Evolutionary conservation across 805 yeast genomes (phyloP).

Genomic region (Kluyveromyces nonfermentans): DNA sequence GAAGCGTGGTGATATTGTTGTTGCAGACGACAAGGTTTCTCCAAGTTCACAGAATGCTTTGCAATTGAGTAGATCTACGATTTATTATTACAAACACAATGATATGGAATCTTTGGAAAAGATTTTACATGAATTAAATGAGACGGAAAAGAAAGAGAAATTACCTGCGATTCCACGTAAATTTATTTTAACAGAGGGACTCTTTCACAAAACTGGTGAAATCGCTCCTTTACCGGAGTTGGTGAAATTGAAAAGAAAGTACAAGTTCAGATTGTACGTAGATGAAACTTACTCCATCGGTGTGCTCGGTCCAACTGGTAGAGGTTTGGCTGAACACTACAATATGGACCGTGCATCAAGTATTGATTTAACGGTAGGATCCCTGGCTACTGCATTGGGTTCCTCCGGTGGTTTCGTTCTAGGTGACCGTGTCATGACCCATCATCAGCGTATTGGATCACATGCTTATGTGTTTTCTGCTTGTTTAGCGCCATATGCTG

Average conservation of each 20-base stretch:
- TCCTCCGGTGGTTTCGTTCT: constrained; percentile 92
- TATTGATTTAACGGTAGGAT: constrained; percentile 79
- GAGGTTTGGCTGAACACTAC: constrained; percentile 73
- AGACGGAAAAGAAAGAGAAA: constrained; percentile 50
- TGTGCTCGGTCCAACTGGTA: constrained; percentile 73
- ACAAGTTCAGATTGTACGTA: constrained; percentile 74
- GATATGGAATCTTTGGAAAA: constrained; percentile 75
- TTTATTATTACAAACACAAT: constrained; percentile 70
- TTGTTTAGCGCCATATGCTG: constrained; percentile 85
- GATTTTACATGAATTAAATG: constrained; percentile 51
- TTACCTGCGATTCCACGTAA: constrained; percentile 68
- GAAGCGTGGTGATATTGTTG: constrained; percentile 87
- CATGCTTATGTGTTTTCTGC: constrained; percentile 91
- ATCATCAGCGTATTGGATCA: constrained; percentile 87
- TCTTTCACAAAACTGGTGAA: constrained; percentile 77
- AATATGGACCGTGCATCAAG: constrained; percentile 53
- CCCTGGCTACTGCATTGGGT: constrained; percentile 72
- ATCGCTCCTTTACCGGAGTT: constrained; percentile 59
- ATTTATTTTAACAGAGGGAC: constrained; percentile 84
- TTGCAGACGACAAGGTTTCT: constrained; percentile 73
- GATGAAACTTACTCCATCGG: constrained; percentile 89
- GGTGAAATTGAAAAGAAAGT: constrained; percentile 66
- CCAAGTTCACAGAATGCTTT: constrained; percentile 82
- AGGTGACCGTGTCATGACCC: constrained; percentile 73
- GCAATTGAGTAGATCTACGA: constrained; percentile 74